Conservation (phyloP, 768 basidiomycete genomes). For the Termitomyces sp. region DNA sequence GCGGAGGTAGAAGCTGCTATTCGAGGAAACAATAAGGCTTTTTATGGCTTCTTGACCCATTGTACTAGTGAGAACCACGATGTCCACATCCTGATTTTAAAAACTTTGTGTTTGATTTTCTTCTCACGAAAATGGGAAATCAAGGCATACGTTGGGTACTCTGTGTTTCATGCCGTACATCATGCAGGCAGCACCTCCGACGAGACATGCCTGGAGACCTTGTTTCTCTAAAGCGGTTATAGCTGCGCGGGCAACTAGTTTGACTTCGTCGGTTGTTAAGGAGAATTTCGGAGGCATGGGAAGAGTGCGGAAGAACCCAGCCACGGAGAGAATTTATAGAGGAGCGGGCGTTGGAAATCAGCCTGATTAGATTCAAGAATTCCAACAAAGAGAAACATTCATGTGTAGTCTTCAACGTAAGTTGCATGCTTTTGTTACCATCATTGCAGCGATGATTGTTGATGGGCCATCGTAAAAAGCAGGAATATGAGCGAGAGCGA, state of each 20-base stretch:
- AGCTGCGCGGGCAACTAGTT: conserved; percentile 19
- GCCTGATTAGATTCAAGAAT: neutral
- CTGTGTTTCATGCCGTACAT: conserved; percentile 31
- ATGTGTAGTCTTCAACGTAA: neutral
- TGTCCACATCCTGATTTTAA: conserved; percentile 36
- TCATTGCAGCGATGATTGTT: neutral
- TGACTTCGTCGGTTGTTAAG: conserved; percentile 13
- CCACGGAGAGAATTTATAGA: neutral
- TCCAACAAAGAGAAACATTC: neutral
- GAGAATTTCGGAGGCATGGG: neutral
- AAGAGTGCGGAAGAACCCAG: neutral
- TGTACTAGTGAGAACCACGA: conserved; percentile 32
- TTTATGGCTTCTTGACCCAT: conserved; percentile 33
- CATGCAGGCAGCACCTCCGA: conserved; percentile 34
- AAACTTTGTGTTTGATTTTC: neutral
- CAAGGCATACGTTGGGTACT: conserved; percentile 23
- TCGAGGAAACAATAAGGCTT: conserved; percentile 20
- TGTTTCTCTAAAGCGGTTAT: conserved; percentile 16
- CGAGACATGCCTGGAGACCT: conserved; percentile 27
- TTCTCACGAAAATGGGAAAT: too few relatives aligned
- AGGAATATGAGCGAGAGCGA: neutral
- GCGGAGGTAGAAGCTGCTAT: conserved; percentile 31
- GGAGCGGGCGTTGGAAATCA: neutral
- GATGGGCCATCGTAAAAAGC: neutral
- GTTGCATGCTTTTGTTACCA: neutral